Evolutionary conservation across 495 filamentous ascomycete genomes (phyloP).

Genomic region (Platismatia glauca): DNA sequence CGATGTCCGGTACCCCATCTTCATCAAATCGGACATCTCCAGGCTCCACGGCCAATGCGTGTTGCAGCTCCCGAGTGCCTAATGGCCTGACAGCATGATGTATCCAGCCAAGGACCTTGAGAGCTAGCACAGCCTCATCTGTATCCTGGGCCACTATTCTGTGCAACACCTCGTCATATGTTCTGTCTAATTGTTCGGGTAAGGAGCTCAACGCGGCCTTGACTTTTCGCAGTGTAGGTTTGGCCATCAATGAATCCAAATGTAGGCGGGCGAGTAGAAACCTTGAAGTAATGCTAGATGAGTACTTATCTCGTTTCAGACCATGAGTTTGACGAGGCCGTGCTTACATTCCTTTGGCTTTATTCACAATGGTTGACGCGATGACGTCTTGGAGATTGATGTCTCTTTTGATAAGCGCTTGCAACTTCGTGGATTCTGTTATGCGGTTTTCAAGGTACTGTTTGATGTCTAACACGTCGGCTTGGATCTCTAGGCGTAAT

Average conservation of each 20-base stretch:
- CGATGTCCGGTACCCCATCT: constrained; percentile 14
- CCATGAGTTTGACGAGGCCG: neutral
- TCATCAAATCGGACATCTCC: constrained; percentile 19
- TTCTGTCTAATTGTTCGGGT: constrained; percentile 19
- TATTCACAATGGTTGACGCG: constrained; percentile 6
- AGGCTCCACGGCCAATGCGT: constrained; percentile 23
- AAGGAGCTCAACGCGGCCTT: constrained; percentile 15
- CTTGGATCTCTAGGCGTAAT: constrained; percentile 25
- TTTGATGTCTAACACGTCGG: constrained; percentile 25
- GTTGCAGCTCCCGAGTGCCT: constrained; percentile 20
- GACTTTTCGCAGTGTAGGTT: constrained; percentile 16
- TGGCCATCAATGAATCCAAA: constrained; percentile 22
- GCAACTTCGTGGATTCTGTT: constrained; percentile 1
- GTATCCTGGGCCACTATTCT: constrained; percentile 16
- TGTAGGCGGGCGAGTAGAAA: constrained; percentile 26
- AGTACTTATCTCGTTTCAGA: neutral
- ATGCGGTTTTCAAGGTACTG: constrained; percentile 23
- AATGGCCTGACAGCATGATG: constrained; percentile 16
- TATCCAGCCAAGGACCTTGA: constrained; percentile 22
- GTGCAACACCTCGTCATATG: constrained; percentile 22
- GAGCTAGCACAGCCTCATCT: constrained; percentile 5
- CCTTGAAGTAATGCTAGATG: constrained; percentile 10
- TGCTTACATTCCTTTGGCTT: constrained; percentile 25
- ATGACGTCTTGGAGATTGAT: constrained; percentile 4
- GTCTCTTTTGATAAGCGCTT: constrained; percentile 9